Evolutionary conservation across 305 asterid species (phyloP), one percentile per base, ranked within the genome.

Genomic region (Salvia sclarea): DNA sequence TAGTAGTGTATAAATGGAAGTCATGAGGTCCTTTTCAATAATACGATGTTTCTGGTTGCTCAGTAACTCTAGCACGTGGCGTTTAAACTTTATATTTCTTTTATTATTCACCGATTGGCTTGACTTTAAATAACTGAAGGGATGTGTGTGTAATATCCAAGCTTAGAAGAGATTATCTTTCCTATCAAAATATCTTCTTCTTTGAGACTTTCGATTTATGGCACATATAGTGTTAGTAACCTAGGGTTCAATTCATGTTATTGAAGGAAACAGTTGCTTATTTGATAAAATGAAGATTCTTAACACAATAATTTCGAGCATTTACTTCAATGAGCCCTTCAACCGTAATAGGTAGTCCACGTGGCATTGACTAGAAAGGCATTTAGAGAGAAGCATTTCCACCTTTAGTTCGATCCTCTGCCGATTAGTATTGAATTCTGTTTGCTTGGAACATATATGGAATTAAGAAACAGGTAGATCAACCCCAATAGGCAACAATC

Each of bases 241-340:
- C 37, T 53, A 16, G 11, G 63, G 25, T 71, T 71, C 41, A 16
- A 14, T 38, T 52, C 56, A 28, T 33, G 60, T 61, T 48, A 69
- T 28, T 9, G 16, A 52, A 18, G 69, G 40, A 14, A 47, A 50
- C 53, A 68, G 59, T 24, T 11, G 40, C 59, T 44, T 43, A 53
- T 44, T 68, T 14, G 18, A 25, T 63, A 57, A 50, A 47, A 38
- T 30, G 54, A 56, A 48, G 28, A 62, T 56, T 69, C 18, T 75
- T 22, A 5, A 18, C 52, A 24, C 30, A 25, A 1, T 69, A 63
- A 2, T 38, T 37, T 57, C 11, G 5, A 24, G 71, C 57, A 41
- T 40, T 33, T 72, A 55, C 56, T 57, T 69, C 44, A 24, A 61
- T 6, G 60, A 33, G 43, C 65, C 40, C 52, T 75, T 64, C 71